phyloP scores from a whole-genome alignment of 2,329 filamentous ascomycete genomes.

The Truncatella angustata region DNA sequence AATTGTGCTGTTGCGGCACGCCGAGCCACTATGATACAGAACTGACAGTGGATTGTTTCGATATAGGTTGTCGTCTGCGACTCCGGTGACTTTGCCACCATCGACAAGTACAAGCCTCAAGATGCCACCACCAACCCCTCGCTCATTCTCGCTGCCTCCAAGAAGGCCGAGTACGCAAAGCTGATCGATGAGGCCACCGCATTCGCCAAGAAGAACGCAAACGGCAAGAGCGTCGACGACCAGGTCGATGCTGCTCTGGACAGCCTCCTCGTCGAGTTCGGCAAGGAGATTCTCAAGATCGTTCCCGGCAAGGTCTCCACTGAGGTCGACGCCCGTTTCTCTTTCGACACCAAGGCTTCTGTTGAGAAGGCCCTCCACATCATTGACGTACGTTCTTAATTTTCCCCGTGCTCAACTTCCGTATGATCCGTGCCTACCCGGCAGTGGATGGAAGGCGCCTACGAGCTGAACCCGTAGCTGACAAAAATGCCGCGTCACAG shows the following conservation, averaged over 20 bases:
- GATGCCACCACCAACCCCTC: constrained; percentile 99
- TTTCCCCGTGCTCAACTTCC: constrained; percentile 11
- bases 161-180: constrained; percentile 94
- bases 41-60: constrained; percentile 1
- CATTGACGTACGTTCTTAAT: constrained; percentile 72
- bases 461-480: constrained; percentile 3
- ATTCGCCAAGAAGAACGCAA: constrained; percentile 77
- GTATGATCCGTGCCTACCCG: no score
- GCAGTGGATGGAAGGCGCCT: not conserved
- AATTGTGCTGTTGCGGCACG: not conserved
- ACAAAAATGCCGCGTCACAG: constrained; percentile 41
- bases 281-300: constrained; percentile 94
- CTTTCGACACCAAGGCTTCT: constrained; percentile 89
- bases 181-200: constrained; percentile 83
- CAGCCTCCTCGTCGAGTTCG: constrained; percentile 94
- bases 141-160: constrained; percentile 94
- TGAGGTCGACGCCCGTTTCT: constrained; percentile 94
- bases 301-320: constrained; percentile 98
- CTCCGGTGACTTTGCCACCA: constrained; percentile 87
- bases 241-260: constrained; percentile 91
- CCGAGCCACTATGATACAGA: not conserved
- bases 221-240: constrained; percentile 65
- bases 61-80: constrained; percentile 88
- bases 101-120: constrained; percentile 99
- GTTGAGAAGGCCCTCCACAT: constrained; percentile 96